Evolutionary conservation across 257 asterid species (phyloP).

Genomic region (Plantago elongata): DNA sequence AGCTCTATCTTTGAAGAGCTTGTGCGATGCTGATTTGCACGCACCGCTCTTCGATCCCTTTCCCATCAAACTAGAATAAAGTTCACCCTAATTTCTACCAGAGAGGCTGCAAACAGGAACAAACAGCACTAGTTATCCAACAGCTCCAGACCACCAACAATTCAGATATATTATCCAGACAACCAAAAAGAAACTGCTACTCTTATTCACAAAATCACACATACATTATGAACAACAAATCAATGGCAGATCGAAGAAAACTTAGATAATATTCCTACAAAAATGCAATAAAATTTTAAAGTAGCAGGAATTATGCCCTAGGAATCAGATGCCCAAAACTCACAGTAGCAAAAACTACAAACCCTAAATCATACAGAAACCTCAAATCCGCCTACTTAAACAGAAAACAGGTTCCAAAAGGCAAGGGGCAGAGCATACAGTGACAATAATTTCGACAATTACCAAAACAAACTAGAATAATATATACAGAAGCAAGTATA

Average conservation of each 20-base stretch:
- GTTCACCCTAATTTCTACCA: slow-evolving; percentile 19
- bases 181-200: neutral
- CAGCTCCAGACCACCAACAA: too few relatives aligned
- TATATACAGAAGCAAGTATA: too few relatives aligned
- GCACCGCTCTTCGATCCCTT: slow-evolving; percentile 78
- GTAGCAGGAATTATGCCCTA: neutral
- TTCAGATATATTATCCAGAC: neutral
- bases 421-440: slow-evolving; percentile 9
- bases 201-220: neutral
- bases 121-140: slow-evolving; percentile 10
- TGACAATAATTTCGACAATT: too few relatives aligned
- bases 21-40: slow-evolving; percentile 80
- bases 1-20: slow-evolving; percentile 88
- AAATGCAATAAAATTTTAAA: neutral
- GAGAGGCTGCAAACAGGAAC: slow-evolving; percentile 31
- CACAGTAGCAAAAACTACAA: slow-evolving; percentile 3
- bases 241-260: too few relatives aligned
- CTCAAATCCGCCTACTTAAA: slow-evolving; percentile 15
- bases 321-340: slow-evolving; percentile 9
- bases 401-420: neutral
- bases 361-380: slow-evolving; percentile 29
- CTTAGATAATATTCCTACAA: neutral
- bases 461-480: too few relatives aligned
- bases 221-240: neutral
- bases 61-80: slow-evolving; percentile 45